phyloP scores from a whole-genome alignment of 257 asterid genomes.

The Lithospermum erythrorhizon region DNA sequence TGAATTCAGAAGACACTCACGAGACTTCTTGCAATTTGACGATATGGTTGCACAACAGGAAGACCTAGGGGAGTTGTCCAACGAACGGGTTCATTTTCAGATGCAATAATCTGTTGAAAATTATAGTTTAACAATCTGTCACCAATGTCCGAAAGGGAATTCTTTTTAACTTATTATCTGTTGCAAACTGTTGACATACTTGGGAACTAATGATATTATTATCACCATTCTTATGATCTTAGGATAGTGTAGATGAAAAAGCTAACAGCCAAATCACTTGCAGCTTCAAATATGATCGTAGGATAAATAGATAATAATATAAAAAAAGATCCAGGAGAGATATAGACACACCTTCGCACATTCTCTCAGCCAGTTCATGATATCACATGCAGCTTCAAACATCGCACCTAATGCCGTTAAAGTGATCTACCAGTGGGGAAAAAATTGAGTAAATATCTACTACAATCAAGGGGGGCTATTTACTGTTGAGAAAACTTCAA shows the following conservation, averaged over 20 bases:
- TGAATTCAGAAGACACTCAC: slow-evolving; percentile 30
- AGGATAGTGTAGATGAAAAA: too few relatives aligned
- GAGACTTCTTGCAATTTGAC: slow-evolving; percentile 51
- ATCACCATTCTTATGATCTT: too few relatives aligned
- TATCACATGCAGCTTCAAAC: slow-evolving; percentile 91
- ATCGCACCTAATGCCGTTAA: slow-evolving; percentile 85
- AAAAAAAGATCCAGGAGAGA: neutral
- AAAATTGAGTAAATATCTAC: neutral
- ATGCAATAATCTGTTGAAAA: slow-evolving; percentile 61
- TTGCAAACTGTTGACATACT: too few relatives aligned
- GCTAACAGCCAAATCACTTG: too few relatives aligned
- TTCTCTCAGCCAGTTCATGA: slow-evolving; percentile 96
- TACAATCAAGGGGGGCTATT: too few relatives aligned
- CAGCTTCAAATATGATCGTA: too few relatives aligned
- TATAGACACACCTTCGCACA: slow-evolving; percentile 71
- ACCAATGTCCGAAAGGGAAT: too few relatives aligned
- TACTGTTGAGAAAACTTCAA: neutral
- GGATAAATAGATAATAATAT: too few relatives aligned
- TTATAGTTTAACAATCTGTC: too few relatives aligned
- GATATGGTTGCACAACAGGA: slow-evolving; percentile 99
- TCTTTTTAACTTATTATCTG: too few relatives aligned
- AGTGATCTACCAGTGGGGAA: slow-evolving; percentile 43
- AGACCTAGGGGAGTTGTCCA: slow-evolving; percentile 99
- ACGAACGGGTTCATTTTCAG: slow-evolving; percentile 74
- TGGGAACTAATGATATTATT: too few relatives aligned